Evolutionary conservation across 2,329 filamentous ascomycete genomes (phyloP).

Genomic region (Zelopaecilomyces penicillatus): DNA sequence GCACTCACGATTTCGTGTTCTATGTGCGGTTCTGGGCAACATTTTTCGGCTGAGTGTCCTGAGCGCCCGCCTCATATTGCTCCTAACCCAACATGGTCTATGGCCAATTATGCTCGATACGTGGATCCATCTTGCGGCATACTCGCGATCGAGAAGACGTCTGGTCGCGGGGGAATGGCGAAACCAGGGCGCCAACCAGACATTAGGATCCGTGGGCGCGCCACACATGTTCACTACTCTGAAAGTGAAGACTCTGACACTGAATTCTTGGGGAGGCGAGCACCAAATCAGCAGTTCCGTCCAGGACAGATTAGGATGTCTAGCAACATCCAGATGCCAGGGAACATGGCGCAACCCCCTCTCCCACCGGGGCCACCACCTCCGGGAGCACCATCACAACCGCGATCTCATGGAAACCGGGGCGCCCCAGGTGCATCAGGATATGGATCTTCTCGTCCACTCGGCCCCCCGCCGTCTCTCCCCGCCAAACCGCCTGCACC

Average conservation of each 20-base stretch:
- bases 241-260: conserved; percentile 39
- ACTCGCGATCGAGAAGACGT: conserved; percentile 28
- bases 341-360: conserved; percentile 23
- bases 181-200: conserved; percentile 17
- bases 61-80: conserved; percentile 11
- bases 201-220: conserved; percentile 26
- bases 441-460: conserved; percentile 10
- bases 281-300: conserved; percentile 21
- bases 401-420: conserved; percentile 14
- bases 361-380: conserved; percentile 32
- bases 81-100: conserved; percentile 43
- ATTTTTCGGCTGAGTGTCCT: conserved; percentile 51
- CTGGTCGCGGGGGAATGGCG: conserved; percentile 15
- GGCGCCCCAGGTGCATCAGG: conserved; percentile 16
- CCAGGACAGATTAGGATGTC: conserved; percentile 31
- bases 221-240: conserved; percentile 35
- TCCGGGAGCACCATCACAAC: conserved; percentile 16
- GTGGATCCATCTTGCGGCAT: conserved; percentile 36
- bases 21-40: conserved; percentile 43
- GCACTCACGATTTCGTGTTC: conserved; percentile 47
- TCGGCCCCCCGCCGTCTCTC: conserved; percentile 16
- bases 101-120: conserved; percentile 39
- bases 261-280: conserved; percentile 31
- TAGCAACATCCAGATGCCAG: conserved; percentile 32
- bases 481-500: conserved; percentile 22